Evolutionary conservation across 139 green algal genomes (phyloP).

Genomic region (Nannochloris sp.): DNA sequence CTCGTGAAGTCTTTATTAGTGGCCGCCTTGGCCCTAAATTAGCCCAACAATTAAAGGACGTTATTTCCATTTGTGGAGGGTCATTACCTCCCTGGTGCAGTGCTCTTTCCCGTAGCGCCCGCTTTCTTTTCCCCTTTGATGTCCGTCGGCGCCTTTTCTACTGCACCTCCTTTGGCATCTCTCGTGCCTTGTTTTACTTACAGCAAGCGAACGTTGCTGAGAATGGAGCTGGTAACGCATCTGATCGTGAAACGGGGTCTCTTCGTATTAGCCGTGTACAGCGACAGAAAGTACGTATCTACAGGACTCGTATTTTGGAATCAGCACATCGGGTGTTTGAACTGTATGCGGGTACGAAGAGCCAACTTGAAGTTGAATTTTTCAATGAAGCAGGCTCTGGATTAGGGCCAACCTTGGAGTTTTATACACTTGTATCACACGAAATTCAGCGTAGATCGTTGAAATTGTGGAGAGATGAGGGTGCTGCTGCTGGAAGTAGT

Average conservation of each 20-base stretch:
- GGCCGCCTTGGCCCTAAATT: conserved; percentile 86
- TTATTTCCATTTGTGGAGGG: conserved; percentile 75
- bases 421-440: conserved; percentile 92
- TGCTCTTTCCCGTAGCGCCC: conserved; percentile 43
- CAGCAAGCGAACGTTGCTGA: conserved; percentile 67
- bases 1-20: conserved; percentile 71
- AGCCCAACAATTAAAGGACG: conserved; percentile 82
- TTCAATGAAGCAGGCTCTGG: conserved; percentile 91
- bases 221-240: conserved; percentile 19
- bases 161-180: conserved; percentile 80
- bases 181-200: conserved; percentile 80
- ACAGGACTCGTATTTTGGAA: conserved; percentile 78
- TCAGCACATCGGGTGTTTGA: conserved; percentile 70
- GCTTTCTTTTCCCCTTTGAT: conserved; percentile 90
- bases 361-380: conserved; percentile 72
- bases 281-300: conserved; percentile 83
- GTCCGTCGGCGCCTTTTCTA: conserved; percentile 79
- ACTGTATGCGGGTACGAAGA: conserved; percentile 6
- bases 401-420: conserved; percentile 94
- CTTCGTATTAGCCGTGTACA: conserved; percentile 75
- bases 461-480: conserved; percentile 79
- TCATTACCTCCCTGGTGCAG: conserved; percentile 75
- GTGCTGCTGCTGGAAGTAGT: not conserved
- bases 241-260: conserved; percentile 45
- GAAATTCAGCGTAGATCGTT: conserved; percentile 76